Evolutionary conservation across 1,139 yeast genomes (phyloP), one percentile per base, ranked within the genome.

Genomic region (Lodderomyces margitis): DNA sequence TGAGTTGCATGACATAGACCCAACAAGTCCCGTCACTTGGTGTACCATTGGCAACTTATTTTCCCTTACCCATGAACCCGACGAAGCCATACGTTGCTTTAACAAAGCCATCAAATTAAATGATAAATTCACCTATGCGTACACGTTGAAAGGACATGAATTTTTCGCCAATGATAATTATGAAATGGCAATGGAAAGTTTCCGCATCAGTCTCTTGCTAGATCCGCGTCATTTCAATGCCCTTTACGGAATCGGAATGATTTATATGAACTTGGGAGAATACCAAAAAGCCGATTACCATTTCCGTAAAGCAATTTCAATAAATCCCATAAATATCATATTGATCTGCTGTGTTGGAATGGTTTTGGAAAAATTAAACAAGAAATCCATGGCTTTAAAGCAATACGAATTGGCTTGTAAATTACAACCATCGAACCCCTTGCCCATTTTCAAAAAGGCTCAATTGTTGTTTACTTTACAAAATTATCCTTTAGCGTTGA

Each of bases 201-300:
- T 89, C 71, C 67, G 97, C 32, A 71, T 75, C 47, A 94, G 97
- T 8, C 72, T 92, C 36, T 66, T 85, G 14, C 74, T 83, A 36
- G 96, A 92, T 55, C 74, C 83, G 38, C 74, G 92, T 45, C 97
- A 89, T 59, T 92, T 91, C 61, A 92, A 92, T 63, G 98, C 98
- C 0, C 81, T 92, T 56, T 94, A 92, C 56, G 98, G 98, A 17
- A 78, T 94, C 45, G 98, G 98, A 6, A 89, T 89, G 95, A 95
- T 91, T 32, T 87, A 85, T 59, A 75, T 89, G 59, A 87, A 89
- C 54, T 66, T 89, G 41, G 98, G 97, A 3, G 91, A 88, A 54
- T 81, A 81, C 54, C 81, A 77, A 36, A 81, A 82, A 55, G 96
- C 98, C 0, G 92, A 89, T 54, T 78, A 81, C 48, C 95, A 89